Evolutionary conservation across 1,139 yeast genomes (phyloP), one percentile per base, ranked within the genome.

Genomic region (Candida tetrigidarum): DNA sequence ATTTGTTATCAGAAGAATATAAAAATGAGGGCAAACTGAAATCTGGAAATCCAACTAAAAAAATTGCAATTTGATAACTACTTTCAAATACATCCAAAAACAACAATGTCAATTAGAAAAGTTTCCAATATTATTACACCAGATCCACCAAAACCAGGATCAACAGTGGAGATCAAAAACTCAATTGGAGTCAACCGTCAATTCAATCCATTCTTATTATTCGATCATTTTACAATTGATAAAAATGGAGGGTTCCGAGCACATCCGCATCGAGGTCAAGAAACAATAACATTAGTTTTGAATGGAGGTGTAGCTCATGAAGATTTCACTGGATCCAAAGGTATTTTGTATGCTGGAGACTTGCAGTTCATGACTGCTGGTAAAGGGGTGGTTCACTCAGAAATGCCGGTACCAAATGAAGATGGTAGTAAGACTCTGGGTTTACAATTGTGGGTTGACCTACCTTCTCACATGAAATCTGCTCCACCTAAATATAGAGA

Each of bases 321-420:
- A 63, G 97, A 91, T 64, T 89, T 90, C 69, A 88, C 96, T 2
- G 97, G 97, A 1, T 73, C 85, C 28, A 77, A 80, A 46, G 97
- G 97, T 44, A 75, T 89, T 16, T 70, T 91, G 45, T 79, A 81
- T 48, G 84, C 91, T 18, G 97, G 97, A 41, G 97, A 91, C 61
- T 71, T 91, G 54, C 97, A 91, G 67, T 90, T 91, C 62, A 91
- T 91, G 96, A 91, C 97, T 46, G 97, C 97, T 7, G 97, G 97
- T 46, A 80, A 77, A 54, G 97, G 96, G 44, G 81, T 90, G 37
- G 90, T 88, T 33, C 96, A 90, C 59, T 80, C 91, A 4, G 96
- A 88, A 59, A 86, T 88, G 82, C 96, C 96, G 10, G 80, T 86
- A 25, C 73, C 75, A 32, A 75, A 74, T 52, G 73, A 74, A 8